Base-by-base conservation (phyloP, 768 basidiomycete species). In the Leccinellum albellum region DNA sequence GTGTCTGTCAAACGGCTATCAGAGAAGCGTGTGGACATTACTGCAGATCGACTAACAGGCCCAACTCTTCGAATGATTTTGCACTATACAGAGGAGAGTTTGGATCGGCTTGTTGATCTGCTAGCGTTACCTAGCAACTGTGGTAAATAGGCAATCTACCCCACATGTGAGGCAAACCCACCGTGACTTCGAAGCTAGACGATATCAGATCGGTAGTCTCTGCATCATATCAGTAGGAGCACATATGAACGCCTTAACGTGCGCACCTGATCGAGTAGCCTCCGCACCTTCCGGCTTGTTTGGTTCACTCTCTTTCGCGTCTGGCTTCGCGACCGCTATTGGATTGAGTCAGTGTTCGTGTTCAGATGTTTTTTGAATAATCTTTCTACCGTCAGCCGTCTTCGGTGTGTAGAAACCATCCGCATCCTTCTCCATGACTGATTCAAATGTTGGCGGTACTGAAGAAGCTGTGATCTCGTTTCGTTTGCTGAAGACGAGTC, bases 31-130 rank as follows among this genome's bases (percentile, higher is more conserved):
- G 24, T 48, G 4, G 50, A 32, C n/a, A 29, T 49, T 23, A 35
- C 37, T 32, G 32, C 44, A 17, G 42, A 31, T 29, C 12, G 6
- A 81, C 93, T 66, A 35, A 98, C 94, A 99, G 74, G 58, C 95
- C 95, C 46, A 99, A 84, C 62, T 98, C 90, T 70, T 99, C 94
- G 61, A 99, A 99, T 0, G 89, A 86, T 72, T 98, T 96, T 28
- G 83, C 89, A 54, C 94, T 96, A 74, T 82, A 96, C 15, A 99
- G 75, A 3, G 96, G 97, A n/a, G 96, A 98, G 69, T 96, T 88
- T 40, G 94, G 91, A 68, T 99, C 92, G 28, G 82, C 85, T 75
- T 98, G 97, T 70, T 96, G 92, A 75, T 98, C 95, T 50, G 94
- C 94, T 56, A 98, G 82, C 20, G 94, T 98, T 61, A 99, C 94